Evolutionary conservation across 371 early-diverging fungal species (phyloP).

Genomic region (Mucor mucedo): DNA sequence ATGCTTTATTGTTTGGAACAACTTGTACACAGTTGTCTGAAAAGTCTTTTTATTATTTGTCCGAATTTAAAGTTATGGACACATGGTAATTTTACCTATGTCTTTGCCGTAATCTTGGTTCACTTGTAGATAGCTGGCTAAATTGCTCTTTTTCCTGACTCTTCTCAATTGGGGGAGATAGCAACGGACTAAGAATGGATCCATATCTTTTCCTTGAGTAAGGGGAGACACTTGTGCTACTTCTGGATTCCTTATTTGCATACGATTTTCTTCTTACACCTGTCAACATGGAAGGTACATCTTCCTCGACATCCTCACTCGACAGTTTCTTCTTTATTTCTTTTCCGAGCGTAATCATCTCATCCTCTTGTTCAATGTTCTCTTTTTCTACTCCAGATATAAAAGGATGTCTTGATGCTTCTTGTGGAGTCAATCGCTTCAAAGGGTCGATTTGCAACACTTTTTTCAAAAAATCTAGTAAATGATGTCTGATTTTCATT

Average conservation of each 20-base stretch:
- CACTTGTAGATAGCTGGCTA: too few species aligned
- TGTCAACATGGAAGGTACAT: conserved; percentile 11
- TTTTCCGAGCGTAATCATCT: conserved; percentile 7
- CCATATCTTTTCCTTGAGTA: conserved; percentile 6
- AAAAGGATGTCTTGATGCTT: conserved; percentile 92
- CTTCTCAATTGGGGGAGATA: conserved; percentile 23
- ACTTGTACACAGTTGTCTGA: too few species aligned
- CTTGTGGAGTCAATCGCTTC: conserved; percentile 89
- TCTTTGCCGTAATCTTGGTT: too few species aligned
- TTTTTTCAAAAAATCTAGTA: conserved; percentile 88
- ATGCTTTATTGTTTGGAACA: too few species aligned
- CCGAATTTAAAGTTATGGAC: too few species aligned
- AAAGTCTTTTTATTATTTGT: too few species aligned
- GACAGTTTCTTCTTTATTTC: conserved; percentile 1
- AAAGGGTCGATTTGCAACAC: conserved; percentile 85
- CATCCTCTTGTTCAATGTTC: not conserved
- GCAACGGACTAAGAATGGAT: conserved; percentile 14
- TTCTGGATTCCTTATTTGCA: conserved; percentile 12
- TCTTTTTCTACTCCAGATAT: conserved; percentile 61
- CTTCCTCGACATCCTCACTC: conserved; percentile 1
- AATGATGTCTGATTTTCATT: conserved; percentile 58
- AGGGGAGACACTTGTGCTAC: conserved; percentile 14
- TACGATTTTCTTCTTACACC: conserved; percentile 14
- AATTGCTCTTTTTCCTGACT: not conserved
- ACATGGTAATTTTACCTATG: too few species aligned